A percentile compares a stretch with the other conserved stretches of the same genome.
These are phyloP conservation scores for Termitomyces sp. DNA, from an alignment of 768 basidiomycete species.

Conservation along the genomic window DNA sequence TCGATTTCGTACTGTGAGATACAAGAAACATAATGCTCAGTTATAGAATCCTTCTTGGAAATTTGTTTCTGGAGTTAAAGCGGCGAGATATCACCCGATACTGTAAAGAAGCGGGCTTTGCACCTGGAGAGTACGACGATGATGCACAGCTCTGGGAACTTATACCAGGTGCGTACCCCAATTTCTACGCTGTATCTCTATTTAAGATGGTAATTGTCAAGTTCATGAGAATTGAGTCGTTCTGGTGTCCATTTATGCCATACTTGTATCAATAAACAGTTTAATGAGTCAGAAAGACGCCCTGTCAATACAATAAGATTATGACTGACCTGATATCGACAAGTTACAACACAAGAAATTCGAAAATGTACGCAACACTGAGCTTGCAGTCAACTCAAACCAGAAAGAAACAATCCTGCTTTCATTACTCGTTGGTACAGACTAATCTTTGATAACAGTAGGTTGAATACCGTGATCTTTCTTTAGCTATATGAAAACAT, in stretches of 20 bases:
- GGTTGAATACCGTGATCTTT: background rate
- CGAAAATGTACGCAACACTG: background rate
- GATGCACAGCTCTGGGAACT: slow-evolving; percentile 7
- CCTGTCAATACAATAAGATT: background rate
- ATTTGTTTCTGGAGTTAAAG: slow-evolving; percentile 2
- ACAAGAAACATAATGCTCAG: background rate
- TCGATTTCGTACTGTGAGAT: too few species aligned
- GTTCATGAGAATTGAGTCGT: background rate
- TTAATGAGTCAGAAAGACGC: background rate
- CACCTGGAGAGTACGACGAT: slow-evolving; percentile 7
- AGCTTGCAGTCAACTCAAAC: background rate
- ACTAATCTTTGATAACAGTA: background rate
- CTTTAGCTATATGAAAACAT: background rate
- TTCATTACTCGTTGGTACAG: background rate
- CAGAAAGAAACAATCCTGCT: background rate
- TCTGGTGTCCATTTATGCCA: background rate
- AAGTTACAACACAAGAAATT: too few species aligned
- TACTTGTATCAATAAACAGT: background rate
- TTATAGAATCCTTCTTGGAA: slow-evolving; percentile 4
- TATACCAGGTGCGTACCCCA: background rate
- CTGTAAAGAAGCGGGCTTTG: slow-evolving; percentile 6
- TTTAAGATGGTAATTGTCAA: background rate
- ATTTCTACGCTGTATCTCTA: too few species aligned
- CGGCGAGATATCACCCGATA: background rate
- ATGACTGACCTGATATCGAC: background rate